Evolutionary conservation across 495 filamentous ascomycete genomes (phyloP).

Genomic region (Penicillium subrubescens): DNA sequence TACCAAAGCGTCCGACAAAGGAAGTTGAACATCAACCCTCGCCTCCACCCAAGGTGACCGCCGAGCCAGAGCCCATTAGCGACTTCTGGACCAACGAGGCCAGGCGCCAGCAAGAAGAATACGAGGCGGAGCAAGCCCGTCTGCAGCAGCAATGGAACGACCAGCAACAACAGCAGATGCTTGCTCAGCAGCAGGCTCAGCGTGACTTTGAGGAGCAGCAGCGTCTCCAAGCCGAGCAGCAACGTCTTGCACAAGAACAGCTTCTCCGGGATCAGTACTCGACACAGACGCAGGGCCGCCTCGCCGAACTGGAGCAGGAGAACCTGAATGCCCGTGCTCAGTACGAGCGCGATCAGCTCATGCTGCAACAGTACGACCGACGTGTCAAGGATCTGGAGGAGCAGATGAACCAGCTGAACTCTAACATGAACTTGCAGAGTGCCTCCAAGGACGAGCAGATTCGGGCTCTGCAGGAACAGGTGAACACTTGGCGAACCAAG

Average conservation of each 20-base stretch:
- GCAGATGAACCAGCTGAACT: constrained; percentile 80
- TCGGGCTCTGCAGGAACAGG: constrained; percentile 85
- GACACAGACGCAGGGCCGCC: constrained; percentile 86
- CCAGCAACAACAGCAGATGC: constrained; percentile 76
- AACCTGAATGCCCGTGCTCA: constrained; percentile 93
- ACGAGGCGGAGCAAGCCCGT: constrained; percentile 87
- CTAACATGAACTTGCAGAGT: constrained; percentile 81
- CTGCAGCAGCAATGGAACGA: constrained; percentile 80
- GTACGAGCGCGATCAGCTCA: constrained; percentile 93
- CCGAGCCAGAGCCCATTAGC: constrained; percentile 90
- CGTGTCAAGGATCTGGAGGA: constrained; percentile 89
- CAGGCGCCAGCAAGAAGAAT: constrained; percentile 85
- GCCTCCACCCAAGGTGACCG: constrained; percentile 65
- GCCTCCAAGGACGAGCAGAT: constrained; percentile 94
- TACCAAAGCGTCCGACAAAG: constrained; percentile 77
- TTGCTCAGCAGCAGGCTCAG: constrained; percentile 80
- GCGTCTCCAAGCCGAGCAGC: constrained; percentile 82
- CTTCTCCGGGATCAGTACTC: constrained; percentile 83
- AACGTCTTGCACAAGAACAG: constrained; percentile 86
- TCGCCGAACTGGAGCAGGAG: constrained; percentile 92
- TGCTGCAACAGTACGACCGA: constrained; percentile 95
- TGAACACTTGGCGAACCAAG: constrained; percentile 95
- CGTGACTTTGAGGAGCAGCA: constrained; percentile 95
- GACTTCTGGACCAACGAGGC: constrained; percentile 98
- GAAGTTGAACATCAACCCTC: constrained; percentile 60